Evolutionary conservation across 2,329 filamentous ascomycete species (phyloP), one percentile per base, ranked within the genome.

Genomic region (Aureobasidium sp.): DNA sequence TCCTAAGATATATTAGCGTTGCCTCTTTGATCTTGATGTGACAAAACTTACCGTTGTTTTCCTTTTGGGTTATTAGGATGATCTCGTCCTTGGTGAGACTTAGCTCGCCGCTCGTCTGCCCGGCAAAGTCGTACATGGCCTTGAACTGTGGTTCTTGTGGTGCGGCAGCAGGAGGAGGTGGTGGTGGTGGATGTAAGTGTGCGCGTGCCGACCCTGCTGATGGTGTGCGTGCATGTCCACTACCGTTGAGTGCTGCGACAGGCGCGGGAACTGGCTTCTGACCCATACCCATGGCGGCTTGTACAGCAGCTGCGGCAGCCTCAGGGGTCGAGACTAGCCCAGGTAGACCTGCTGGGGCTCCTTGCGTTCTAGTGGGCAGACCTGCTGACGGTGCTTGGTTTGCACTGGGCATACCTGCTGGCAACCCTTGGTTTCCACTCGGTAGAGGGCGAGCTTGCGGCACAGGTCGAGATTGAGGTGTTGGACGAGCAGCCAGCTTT

Each of bases 41-140:
- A 37, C 29, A 24, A 35, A 49, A 74, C 87, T 74, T 84, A 96
- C 93, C 94, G 72, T 97, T 97, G 73, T 83, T 87, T 76, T 97
- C 93, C 76, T 97, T 97, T 71, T 94, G 88, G n/a, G 95, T 83
- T 70, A 99, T 86, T 73, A 95, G 85, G 59, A 99, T 83, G 53
- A 96, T 75, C 65, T 97, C 89, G 56, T 89, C 91, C 54, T 89
- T 86, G 62, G 74, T 82, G 66, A 99, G 84, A 17, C 88, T 87
- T 57, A 99, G 80, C 75, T 97, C 92, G 67, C 95, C 96, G 62
- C 87, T 84, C 65, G 84, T 90, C 67, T 93, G 88, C 17, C 91
- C 91, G 60, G 81, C 82, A 73, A 97, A 99, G 69, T 97, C 92
- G 74, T 97, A 99, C 50, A 97, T 75, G 5, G 91, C 94, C 78